Base-by-base conservation (phyloP, 306 rosid species). In the Casuarina cunninghamiana region DNA sequence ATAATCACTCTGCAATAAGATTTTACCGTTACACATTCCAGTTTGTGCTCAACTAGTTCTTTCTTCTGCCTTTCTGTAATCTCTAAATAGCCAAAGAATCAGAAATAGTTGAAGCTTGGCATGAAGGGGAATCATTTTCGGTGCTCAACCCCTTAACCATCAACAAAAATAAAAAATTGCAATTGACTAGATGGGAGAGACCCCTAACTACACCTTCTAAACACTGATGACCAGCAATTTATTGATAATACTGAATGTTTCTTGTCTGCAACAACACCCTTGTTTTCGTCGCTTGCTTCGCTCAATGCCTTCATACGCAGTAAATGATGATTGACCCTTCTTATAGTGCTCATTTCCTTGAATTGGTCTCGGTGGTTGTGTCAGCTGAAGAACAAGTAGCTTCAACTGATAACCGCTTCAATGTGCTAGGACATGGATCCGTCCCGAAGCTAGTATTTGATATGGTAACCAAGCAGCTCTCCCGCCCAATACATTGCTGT, bases 401-500 rank as follows among this genome's bases (percentile, higher is more conserved):
- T 72, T 83, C 87, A 19, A 78, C 87, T 46, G 84, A 74, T 43
- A 83, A 68, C 45, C 80, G 87, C 75, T 86, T 83, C 46, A 80
- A 80, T 49, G 39, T 73, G 17, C 71, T 74, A 1, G 85, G 85
- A 76, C 86, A 86, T 61, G 89, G 89, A 69, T 86, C 87, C 37
- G 61, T 55, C 63, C 84, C 85, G 8, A 86, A 86, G 61, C 57
- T 45, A 2, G 60, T 51, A n/a, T 53, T 80, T 1, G 86, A 73
- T 55, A 81, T 69, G 48, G 75, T 39, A 48, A 83, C 85, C 43
- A 38, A 54, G 85, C 89, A 86, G 66, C 83, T 80, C 77, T 83
- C 81, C 12, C 5, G 79, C 38, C 83, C 83, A 41, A 72, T 11
- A 73, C 87, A 83, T 16, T 75, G 61, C 89, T 86, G 89, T 41